Evolutionary conservation across 495 filamentous ascomycete genomes (phyloP), one percentile per base, ranked within the genome.

Genomic region (Astrocystis sublimbata): DNA sequence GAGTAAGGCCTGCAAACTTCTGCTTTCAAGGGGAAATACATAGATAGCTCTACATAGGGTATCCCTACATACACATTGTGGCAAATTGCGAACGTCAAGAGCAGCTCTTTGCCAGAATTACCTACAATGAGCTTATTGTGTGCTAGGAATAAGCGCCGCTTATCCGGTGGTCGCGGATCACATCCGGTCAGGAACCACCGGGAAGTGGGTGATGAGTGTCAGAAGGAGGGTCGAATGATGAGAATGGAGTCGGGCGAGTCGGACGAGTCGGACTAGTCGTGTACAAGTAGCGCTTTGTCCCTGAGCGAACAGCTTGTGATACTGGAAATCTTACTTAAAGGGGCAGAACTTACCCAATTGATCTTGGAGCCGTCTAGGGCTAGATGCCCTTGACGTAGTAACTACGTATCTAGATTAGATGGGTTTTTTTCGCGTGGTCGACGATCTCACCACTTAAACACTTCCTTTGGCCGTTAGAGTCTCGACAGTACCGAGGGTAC

Each of bases 141-240:
- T 49, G 24, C 40, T 62, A 55, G 53, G 52, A 45, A 33, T 23
- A 46, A 9, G 40, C 53, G 31, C 52, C 61, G 45, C 46, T 23
- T 52, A 49, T 38, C 60, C 53, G 61, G 61, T 26, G 49, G 23
- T 63, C 53, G 45, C 61, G 61, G 61, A 63, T 63, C 35, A 56
- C 45, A 63, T 58, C 60, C 60, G 52, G 60, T n/a, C 50, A 63
- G 52, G 43, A 47, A 58, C 42, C 51, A 42, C 30, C 60, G 36
- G 40, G 36, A 43, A 62, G 51, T 62, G 60, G 60, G n/a, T 13
- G 31, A 28, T 10, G 13, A n/a, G 49, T 35, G 17, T 52, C 30
- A 35, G 52, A 21, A 4, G 23, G 36, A 17, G 24, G 40, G 9
- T 26, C 40, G 54, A 38, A 56, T 31, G 53, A 17, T 56, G 8